Conservation (phyloP, 495 filamentous ascomycete species). For the Penicillium cataractarum region DNA sequence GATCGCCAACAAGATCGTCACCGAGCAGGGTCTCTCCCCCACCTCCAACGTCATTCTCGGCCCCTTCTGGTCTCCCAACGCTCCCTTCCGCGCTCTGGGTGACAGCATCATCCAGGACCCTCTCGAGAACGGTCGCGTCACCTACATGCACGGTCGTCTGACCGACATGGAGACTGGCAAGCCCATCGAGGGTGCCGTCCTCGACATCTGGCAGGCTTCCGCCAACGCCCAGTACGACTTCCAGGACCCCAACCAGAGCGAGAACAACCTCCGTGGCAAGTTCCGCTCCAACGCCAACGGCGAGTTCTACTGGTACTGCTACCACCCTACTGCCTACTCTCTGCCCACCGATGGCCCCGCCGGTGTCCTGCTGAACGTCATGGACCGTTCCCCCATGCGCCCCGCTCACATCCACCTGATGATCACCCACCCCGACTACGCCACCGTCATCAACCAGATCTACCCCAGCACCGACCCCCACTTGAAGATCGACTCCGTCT, state of each 20-base stretch:
- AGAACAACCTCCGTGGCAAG: constrained; percentile 85
- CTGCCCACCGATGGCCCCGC: constrained; percentile 77
- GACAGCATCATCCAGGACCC: constrained; percentile 71
- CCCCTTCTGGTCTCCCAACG: constrained; percentile 86
- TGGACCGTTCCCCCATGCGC: constrained; percentile 68
- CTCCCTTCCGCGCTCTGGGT: constrained; percentile 73
- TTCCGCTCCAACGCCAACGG: constrained; percentile 77
- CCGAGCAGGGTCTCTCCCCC: constrained; percentile 68
- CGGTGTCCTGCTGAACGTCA: constrained; percentile 65
- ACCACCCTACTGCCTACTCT: constrained; percentile 79
- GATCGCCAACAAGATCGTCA: constrained; percentile 79
- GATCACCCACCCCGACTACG: constrained; percentile 53
- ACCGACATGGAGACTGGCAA: constrained; percentile 71
- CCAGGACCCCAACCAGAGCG: constrained; percentile 77
- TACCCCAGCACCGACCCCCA: constrained; percentile 66
- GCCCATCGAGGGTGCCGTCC: constrained; percentile 69
- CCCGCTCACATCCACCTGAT: constrained; percentile 55
- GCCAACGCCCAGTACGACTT: constrained; percentile 89
- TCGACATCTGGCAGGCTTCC: constrained; percentile 87
- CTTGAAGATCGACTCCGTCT: constrained; percentile 64
- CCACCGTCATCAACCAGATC: constrained; percentile 64
- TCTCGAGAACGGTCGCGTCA: constrained; percentile 63
- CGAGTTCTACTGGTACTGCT: constrained; percentile 79
- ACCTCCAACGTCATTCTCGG: constrained; percentile 85
- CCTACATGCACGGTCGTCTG: constrained; percentile 76